Base-by-base conservation (phyloP, 2,329 filamentous ascomycete species). In the Colletotrichum theobromicola region DNA sequence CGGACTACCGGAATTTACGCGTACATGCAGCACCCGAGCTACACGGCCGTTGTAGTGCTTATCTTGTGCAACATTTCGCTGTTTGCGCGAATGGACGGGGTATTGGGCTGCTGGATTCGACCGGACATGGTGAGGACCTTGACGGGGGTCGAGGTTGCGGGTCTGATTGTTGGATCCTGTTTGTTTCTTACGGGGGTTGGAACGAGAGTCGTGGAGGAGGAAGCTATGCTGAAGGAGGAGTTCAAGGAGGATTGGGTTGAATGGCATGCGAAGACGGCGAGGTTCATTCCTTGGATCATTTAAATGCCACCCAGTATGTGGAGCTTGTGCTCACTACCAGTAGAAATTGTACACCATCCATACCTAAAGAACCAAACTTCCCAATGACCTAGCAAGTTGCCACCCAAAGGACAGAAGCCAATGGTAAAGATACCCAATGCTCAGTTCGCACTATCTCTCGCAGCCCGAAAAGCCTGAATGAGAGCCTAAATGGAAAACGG, bases 1-100 rank as follows among this genome's bases (percentile, higher is more conserved):
- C 82, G 84, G 15, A 90, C 87, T 0, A 80, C 77, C 1, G 88
- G 88, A 0, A 79, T 90, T 2, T 90, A 90, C 74, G 75, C 76
- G 21, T 87, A 86, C 74, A 79, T 90, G 4, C 88, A 90, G 77
- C 88, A 90, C 77, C 88, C 88, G 3, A 88, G 88, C 69, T 91
- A 90, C 72, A 85, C 85, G 1, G 88, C 86, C 0, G 58, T 86
- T 3, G 12, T 83, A 0, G 34, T 86, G 4, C 76, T 90, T 1
- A 66, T 83, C 2, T 16, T 82, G 2, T 79, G 75, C 55, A 82
- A 83, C 66, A 42, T 79, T 1, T 69, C 78, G 1, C 71, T 89
- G 5, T 78, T 87, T 8, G 69, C 79, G 16, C 78, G 86, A 1
- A 72, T 80, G 30, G 86, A 88, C 72, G 87, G 84, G 0, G 78